Evolutionary conservation across 805 yeast species (phyloP).

Genomic region (Yamadazyma endophytica): DNA sequence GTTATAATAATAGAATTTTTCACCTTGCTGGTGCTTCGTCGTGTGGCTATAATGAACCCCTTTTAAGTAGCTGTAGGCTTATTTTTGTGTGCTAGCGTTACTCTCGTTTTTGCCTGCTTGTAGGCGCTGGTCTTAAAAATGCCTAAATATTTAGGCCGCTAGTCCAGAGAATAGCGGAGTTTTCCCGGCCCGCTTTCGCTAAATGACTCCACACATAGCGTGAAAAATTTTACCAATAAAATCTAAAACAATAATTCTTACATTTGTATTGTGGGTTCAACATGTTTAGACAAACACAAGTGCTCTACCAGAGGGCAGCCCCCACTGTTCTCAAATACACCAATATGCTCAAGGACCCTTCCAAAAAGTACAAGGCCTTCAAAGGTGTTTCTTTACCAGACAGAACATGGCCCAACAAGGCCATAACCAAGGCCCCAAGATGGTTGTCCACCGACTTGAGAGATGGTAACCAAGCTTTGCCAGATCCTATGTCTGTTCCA

Average conservation of each 20-base stretch:
- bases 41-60: too few relatives aligned
- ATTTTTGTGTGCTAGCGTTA: too few relatives aligned
- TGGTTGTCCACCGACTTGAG: constrained; percentile 79
- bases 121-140: too few relatives aligned
- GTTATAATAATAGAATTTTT: too few relatives aligned
- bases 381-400: constrained; percentile 53
- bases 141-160: too few relatives aligned
- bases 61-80: too few relatives aligned
- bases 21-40: too few relatives aligned
- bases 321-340: constrained; percentile 6
- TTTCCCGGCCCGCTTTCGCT: constrained; percentile 1
- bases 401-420: constrained; percentile 69
- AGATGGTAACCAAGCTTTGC: constrained; percentile 79
- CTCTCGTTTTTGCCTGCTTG: neutral
- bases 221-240: constrained; percentile 1
- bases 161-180: too few relatives aligned
- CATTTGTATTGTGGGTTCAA: neutral
- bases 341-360: constrained; percentile 66
- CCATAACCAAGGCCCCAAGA: constrained; percentile 68
- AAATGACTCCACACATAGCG: neutral
- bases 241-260: neutral
- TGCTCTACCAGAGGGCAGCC: constrained; percentile 11
- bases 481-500: constrained; percentile 76
- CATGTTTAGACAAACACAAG: constrained; percentile 10
- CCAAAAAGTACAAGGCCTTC: constrained; percentile 55